Evolutionary conservation across 1,139 yeast species (phyloP).

Genomic region (Suhomyces atakaporum): DNA sequence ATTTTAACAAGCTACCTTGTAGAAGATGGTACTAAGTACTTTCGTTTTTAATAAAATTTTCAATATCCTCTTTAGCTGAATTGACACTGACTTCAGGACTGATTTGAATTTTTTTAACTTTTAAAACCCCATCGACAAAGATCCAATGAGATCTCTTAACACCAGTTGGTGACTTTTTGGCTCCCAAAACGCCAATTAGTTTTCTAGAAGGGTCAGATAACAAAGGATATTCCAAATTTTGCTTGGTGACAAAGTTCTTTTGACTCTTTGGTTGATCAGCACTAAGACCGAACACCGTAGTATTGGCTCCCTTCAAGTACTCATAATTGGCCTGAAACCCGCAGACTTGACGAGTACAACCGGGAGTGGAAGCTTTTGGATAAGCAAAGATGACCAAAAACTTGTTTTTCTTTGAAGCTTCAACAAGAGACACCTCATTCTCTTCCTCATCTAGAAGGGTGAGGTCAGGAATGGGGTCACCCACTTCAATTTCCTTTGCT

Average conservation of each 20-base stretch:
- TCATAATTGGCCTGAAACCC: slow-evolving; percentile 75
- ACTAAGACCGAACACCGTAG: slow-evolving; percentile 64
- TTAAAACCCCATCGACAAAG: slow-evolving; percentile 74
- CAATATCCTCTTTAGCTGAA: slow-evolving; percentile 60
- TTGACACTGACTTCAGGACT: slow-evolving; percentile 78
- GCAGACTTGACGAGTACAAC: slow-evolving; percentile 90
- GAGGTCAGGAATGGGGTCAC: slow-evolving; percentile 71
- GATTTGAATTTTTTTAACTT: slow-evolving; percentile 62
- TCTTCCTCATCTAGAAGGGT: slow-evolving; percentile 67
- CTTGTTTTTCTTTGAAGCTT: slow-evolving; percentile 49
- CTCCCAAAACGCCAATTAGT: slow-evolving; percentile 76
- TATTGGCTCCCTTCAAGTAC: slow-evolving; percentile 52
- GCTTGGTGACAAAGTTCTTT: slow-evolving; percentile 71
- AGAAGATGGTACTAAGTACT: too few relatives aligned
- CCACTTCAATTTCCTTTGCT: slow-evolving; percentile 47
- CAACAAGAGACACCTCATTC: slow-evolving; percentile 52
- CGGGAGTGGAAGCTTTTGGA: slow-evolving; percentile 94
- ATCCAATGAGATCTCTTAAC: slow-evolving; percentile 89
- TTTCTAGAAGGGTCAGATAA: slow-evolving; percentile 74
- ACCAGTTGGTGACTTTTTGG: slow-evolving; percentile 77
- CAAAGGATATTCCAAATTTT: slow-evolving; percentile 68
- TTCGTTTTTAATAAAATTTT: slow-evolving; percentile 25
- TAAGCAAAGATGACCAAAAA: slow-evolving; percentile 72
- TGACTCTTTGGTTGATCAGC: slow-evolving; percentile 78
- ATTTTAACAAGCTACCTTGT: too few relatives aligned